A percentile compares a stretch with the other conserved stretches of the same genome.
Evolutionary conservation across 1,284 basidiomycete genomes (phyloP).

Genomic region (Neonothopanus nambi): DNA sequence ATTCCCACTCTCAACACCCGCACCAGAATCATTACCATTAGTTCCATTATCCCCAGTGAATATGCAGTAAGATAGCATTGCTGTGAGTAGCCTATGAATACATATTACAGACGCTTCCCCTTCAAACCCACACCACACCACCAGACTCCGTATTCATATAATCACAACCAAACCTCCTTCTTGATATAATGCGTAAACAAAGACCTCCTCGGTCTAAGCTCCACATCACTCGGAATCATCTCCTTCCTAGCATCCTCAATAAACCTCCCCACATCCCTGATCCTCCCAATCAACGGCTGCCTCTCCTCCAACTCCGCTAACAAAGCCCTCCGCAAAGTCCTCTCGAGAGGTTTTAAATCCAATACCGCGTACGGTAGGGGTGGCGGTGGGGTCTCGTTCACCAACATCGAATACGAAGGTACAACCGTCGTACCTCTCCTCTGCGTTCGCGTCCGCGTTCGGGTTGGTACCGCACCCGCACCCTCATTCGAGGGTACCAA

Average conservation of each 20-base stretch:
- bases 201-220: background rate
- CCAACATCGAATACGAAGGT: background rate
- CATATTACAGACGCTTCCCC: no score
- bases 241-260: background rate
- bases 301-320: background rate
- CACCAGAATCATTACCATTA: slow-evolving; percentile 6
- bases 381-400: background rate
- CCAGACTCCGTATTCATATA: no score
- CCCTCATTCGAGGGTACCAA: no score
- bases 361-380: background rate
- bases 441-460: no score
- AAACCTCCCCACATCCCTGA: background rate
- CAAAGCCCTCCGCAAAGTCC: background rate
- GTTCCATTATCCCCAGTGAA: slow-evolving; percentile 20
- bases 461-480: no score
- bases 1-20: no score
- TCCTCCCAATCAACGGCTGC: background rate
- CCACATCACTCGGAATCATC: background rate
- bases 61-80: no score
- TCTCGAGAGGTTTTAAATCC: background rate
- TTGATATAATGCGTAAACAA: no score
- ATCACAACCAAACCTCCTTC: no score
- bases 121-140: slow-evolving; percentile 12
- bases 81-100: no score
- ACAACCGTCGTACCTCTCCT: no score